Evolutionary conservation across 1,284 basidiomycete genomes (phyloP).

Genomic region (Apiotrichum gamsii): DNA sequence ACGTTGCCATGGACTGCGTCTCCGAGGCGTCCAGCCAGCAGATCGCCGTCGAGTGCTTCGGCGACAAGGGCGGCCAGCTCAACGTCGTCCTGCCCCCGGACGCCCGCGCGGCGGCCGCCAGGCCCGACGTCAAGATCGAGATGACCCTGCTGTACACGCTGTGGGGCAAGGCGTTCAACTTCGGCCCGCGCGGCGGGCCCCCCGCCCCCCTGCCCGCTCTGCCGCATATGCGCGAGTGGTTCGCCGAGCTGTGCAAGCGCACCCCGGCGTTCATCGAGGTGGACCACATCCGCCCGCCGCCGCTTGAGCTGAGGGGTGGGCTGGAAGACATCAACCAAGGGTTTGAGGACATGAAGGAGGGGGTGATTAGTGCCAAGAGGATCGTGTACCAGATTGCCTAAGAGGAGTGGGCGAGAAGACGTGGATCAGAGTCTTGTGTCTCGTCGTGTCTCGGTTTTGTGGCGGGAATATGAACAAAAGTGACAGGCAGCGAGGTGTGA

Average conservation of each 20-base stretch:
- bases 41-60: conserved; percentile 27
- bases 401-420: too few species aligned
- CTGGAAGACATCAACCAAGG: conserved; percentile 28
- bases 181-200: conserved; percentile 20
- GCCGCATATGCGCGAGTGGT: conserved; percentile 22
- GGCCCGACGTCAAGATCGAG: conserved; percentile 26
- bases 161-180: conserved; percentile 29
- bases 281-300: conserved; percentile 28
- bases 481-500: too few species aligned
- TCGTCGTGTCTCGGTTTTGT: too few species aligned
- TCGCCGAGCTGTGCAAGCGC: conserved; percentile 18
- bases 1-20: conserved; percentile 34
- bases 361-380: conserved; percentile 15
- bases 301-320: conserved; percentile 23
- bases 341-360: conserved; percentile 21
- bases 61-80: conserved; percentile 25
- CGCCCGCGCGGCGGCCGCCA: conserved; percentile 16
- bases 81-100: conserved; percentile 26
- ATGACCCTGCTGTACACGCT: conserved; percentile 35
- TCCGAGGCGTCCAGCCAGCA: conserved; percentile 26
- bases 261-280: conserved; percentile 23
- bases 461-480: too few species aligned
- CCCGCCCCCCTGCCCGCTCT: conserved; percentile 18
- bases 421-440: too few species aligned
- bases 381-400: conserved; percentile 15